Evolutionary conservation across 192 early-diverging fungal species (phyloP), one percentile per base, ranked within the genome.

Genomic region (Gryganskiella cystojenkinii): DNA sequence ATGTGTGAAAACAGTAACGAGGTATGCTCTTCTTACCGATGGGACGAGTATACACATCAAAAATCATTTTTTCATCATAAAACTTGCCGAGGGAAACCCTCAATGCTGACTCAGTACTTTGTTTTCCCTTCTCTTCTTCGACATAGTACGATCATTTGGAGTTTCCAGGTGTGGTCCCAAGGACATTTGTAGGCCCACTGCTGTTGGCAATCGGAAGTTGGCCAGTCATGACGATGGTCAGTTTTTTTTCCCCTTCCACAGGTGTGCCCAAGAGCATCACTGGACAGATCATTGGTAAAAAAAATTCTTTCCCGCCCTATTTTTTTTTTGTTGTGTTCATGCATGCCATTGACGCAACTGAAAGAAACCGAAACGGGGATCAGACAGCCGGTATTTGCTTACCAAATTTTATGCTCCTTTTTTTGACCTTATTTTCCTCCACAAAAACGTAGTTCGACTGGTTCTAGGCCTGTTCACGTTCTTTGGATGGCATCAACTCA

Each of bases 151-250:
- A 98, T 70, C 96, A 98, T 78, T 61, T 97, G 43, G 86, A 86
- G 50, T 99, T 95, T 76, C 96, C 97, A 2, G 97, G 97, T 31
- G 97, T 95, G 22, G 96, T 99, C 13, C 97, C 97, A 55, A 85
- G 97, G 40, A 95, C 96, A 24, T 99, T 97, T 74, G 56, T 97
- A 34, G 95, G 95, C 17, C 92, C 97, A 7, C 69, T 94, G 45
- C 14, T 87, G n/a, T 28, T 97, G 37, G 80, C 80, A 19, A n/a
- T 64, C 14, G 46, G 76, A n/a, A 73, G 81, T 15, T 83, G 76
- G 62, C 91, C 87, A 25, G 63, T 88, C 49, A 73, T 83, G 51
- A 28, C 69, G 37, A 19, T 83, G 17, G 31, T 66, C 27, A 56
- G 61, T 17, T 42, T 80, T 17, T 14, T 80, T 20, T 33, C 34